Evolutionary conservation across 2,329 filamentous ascomycete genomes (phyloP).

Genomic region (Penicillium freii): DNA sequence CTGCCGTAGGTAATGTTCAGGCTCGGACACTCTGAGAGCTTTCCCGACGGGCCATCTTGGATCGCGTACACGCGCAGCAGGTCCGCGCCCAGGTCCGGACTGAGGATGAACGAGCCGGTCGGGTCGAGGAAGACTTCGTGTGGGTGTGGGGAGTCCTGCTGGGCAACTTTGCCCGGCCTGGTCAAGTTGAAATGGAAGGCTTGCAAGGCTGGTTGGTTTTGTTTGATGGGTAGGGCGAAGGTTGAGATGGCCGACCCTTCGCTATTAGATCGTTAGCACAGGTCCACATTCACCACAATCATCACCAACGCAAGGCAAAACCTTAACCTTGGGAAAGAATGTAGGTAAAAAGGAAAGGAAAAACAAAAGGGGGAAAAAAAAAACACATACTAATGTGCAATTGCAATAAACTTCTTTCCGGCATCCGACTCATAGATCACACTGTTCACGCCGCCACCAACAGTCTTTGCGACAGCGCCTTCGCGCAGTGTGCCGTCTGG

Average conservation of each 20-base stretch:
- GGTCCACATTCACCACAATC: not conserved
- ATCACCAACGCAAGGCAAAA: not conserved
- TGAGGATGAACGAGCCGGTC: slow-evolving; percentile 60
- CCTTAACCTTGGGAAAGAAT: not conserved
- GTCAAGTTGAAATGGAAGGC: slow-evolving; percentile 43
- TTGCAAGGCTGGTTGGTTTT: slow-evolving; percentile 30
- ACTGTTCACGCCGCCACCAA: slow-evolving; percentile 36
- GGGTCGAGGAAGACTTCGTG: slow-evolving; percentile 67
- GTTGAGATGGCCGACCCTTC: slow-evolving; percentile 35
- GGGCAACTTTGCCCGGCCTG: slow-evolving; percentile 39
- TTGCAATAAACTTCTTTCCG: slow-evolving; percentile 31
- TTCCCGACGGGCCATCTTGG: slow-evolving; percentile 41
- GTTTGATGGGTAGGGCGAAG: slow-evolving; percentile 29
- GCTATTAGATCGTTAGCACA: slow-evolving; percentile 20
- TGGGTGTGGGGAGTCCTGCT: slow-evolving; percentile 61
- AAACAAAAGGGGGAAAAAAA: not conserved
- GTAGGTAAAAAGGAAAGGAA: too few relatives aligned
- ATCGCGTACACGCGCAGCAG: slow-evolving; percentile 60
- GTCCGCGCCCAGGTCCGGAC: slow-evolving; percentile 67
- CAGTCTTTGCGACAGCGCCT: slow-evolving; percentile 20
- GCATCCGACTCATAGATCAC: slow-evolving; percentile 30
- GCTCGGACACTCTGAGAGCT: slow-evolving; percentile 48
- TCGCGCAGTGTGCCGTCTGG: slow-evolving; percentile 23
- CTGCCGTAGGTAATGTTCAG: slow-evolving; percentile 49
- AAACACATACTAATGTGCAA: slow-evolving; percentile 41